Conservation (phyloP, 1,284 basidiomycete species). For the Ceratobasidium sp. region DNA sequence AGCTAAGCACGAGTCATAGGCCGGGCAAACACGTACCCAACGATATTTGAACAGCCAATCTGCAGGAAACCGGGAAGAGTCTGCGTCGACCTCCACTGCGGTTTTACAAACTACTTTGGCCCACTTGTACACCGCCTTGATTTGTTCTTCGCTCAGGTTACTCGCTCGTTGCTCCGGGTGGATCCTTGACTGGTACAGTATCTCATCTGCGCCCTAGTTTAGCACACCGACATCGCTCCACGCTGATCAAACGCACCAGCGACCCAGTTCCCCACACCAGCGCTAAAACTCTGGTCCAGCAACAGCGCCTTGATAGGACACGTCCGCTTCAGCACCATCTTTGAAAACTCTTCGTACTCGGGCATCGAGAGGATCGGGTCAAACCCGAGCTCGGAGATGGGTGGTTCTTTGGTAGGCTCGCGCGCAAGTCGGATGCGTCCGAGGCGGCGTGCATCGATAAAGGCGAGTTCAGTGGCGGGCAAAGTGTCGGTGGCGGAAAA, state of each 20-base stretch:
- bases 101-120: conserved; percentile 68
- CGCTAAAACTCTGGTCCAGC: conserved; percentile 83
- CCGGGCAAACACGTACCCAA: conserved; percentile 62
- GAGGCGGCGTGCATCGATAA: conserved; percentile 75
- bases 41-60: conserved; percentile 78
- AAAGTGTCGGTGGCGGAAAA: conserved; percentile 54
- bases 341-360: conserved; percentile 65
- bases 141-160: conserved; percentile 64
- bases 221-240: conserved; percentile 22
- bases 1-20: background rate
- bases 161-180: conserved; percentile 80
- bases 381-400: conserved; percentile 77
- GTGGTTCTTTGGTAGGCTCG: conserved; percentile 70
- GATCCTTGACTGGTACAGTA: conserved; percentile 79
- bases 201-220: conserved; percentile 66
- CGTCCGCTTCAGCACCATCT: conserved; percentile 64
- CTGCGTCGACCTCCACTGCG: conserved; percentile 79
- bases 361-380: conserved; percentile 84
- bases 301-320: conserved; percentile 83
- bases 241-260: conserved; percentile 63
- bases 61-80: conserved; percentile 74
- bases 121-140: conserved; percentile 66
- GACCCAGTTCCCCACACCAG: conserved; percentile 87
- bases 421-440: conserved; percentile 74
- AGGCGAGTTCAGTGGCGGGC: conserved; percentile 64